Base-by-base conservation (phyloP, 2,329 filamentous ascomycete genomes). In the Lecanosticta acicola region DNA sequence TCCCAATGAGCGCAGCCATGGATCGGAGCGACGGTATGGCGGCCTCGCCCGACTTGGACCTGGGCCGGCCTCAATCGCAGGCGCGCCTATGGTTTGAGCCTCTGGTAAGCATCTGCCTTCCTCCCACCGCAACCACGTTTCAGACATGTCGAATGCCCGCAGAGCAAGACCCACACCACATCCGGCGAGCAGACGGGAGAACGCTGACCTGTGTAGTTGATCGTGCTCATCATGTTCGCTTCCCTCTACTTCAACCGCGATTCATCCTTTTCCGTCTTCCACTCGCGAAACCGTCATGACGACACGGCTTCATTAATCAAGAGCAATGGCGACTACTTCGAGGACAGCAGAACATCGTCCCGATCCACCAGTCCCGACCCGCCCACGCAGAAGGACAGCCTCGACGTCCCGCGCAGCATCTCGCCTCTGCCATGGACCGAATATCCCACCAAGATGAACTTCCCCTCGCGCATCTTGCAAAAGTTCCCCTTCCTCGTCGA, bases 401-500 rank as follows among this genome's bases (percentile, higher is more conserved):
- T 71, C 48, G 72, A 78, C 18, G 60, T 60, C 16, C 74, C 73
- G 53, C 77, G 72, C 38, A 36, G 55, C 73, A 77, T 21, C 60
- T 71, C 39, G 20, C 45, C 50, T 43, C 62, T 72, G 76, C 79
- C 4, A 76, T 76, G 44, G 44, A 29, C 24, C n/a, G 40, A 32
- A n/a, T 20, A 39, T 7, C 40, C 34, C 3, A 16, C 44, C 14
- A 49, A 43, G 14, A 49, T 56, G 46, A 56, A 83, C 59, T 62
- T 76, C 39, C 81, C 84, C 61, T 82, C 77, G 50, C 72, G 80
- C 19, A 71, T 84, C 45, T 69, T 85, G 48, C 77, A 83, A 61
- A 81, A 81, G 59, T 84, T 80, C 54, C 82, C 83, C 3, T 85
- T 85, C 59, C 64, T 85, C 44, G 74, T 85, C 39, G 82, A 85